These are phyloP conservation scores for Candida fluviatilis DNA, from an alignment of 805 yeast genomes.

Conservation along the genomic window DNA sequence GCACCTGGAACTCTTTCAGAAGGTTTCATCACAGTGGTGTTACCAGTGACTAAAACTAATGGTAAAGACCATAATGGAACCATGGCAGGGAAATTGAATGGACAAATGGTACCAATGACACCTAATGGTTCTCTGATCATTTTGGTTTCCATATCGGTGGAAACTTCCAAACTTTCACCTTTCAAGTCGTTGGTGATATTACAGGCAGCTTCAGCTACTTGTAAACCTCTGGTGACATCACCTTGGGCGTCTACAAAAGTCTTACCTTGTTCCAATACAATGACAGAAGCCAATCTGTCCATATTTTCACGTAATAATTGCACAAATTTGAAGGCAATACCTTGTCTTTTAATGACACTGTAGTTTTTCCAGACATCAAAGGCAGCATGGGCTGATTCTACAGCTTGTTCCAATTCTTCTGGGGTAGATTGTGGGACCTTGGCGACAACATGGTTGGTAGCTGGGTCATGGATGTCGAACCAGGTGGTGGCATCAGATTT, in stretches of 20 bases:
- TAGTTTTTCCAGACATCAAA: constrained; percentile 54
- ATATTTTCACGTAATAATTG: constrained; percentile 59
- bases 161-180: constrained; percentile 63
- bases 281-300: constrained; percentile 61
- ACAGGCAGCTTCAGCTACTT: constrained; percentile 75
- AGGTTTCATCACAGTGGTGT: constrained; percentile 59
- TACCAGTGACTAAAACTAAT: constrained; percentile 63
- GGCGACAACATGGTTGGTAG: constrained; percentile 62
- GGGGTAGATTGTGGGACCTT: constrained; percentile 71
- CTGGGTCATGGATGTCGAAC: constrained; percentile 74
- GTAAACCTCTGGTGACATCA: constrained; percentile 69
- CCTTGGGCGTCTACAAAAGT: constrained; percentile 73
- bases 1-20: constrained; percentile 82
- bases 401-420: constrained; percentile 60
- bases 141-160: constrained; percentile 71
- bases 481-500: constrained; percentile 48
- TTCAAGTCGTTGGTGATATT: constrained; percentile 59
- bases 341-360: constrained; percentile 64
- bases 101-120: constrained; percentile 72
- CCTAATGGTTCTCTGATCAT: constrained; percentile 75
- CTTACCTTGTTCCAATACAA: constrained; percentile 56
- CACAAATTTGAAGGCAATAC: constrained; percentile 65
- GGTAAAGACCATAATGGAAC: constrained; percentile 70
- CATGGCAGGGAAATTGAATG: constrained; percentile 85
- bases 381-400: constrained; percentile 60